Evolutionary conservation across 192 early-diverging fungal genomes (phyloP), one percentile per base, ranked within the genome.

Genomic region (Coemansia sp.): DNA sequence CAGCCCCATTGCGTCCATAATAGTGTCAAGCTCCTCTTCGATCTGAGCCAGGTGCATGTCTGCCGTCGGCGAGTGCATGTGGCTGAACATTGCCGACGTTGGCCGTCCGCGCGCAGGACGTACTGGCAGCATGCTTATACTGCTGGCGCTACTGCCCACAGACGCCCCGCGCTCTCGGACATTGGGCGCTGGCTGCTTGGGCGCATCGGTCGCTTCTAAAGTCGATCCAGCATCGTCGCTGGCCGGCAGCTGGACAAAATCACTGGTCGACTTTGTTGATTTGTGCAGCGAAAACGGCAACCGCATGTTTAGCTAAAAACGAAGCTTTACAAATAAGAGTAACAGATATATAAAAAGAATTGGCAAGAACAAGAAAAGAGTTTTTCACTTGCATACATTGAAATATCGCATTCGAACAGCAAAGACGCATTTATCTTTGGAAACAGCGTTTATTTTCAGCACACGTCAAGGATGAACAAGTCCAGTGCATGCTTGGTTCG

Each of bases 1-100:
- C 39, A 80, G 62, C 3, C 77, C 77, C 72, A 80, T 73, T 3
- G 48, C 59, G 63, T 80, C 77, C 77, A 80, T 80, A 29, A 80
- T 67, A 7, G 72, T 80, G 51, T 74, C 77, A 5, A 80, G 72
- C 54, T 74, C 72, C 58, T 80, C 77, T 4, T 80, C 77, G 32
- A 80, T 52, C 62, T 80, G 77, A 58, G 65, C 65, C 59, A 68
- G 14, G 11, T 74, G 72, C 66, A 71, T 9, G 24, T 79, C 76
- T 27, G 43, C 57, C 4, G 65, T 29, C 11, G 77, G 64, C 45
- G 72, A 54, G 21, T 54, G 67, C 7, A 35, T 29, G 17, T 56
- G 29, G 48, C 25, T 19, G n/a, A 68, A 65, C 8, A 57, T 55
- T 21, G 21, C 21, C 21, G 75, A 77, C 12, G 65, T 35, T 3